A percentile compares a stretch with the other conserved stretches of the same genome.
Evolutionary conservation across 2,329 filamentous ascomycete species (phyloP).

Genomic region (Endoconidiophora laricicola): DNA sequence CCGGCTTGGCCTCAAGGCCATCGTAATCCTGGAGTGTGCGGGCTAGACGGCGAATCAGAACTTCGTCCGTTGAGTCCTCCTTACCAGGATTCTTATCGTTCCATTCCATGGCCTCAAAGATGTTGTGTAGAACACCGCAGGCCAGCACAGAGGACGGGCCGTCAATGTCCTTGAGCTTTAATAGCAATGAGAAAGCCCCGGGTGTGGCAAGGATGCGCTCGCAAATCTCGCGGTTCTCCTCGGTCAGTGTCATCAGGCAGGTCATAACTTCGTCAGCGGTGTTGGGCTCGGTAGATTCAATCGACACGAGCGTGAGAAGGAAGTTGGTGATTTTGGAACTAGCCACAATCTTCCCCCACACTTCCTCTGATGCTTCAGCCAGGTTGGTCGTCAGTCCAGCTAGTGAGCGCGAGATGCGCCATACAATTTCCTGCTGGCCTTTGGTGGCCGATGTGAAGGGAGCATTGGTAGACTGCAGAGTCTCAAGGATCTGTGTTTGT

Average conservation of each 20-base stretch:
- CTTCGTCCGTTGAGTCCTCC: conserved; percentile 32
- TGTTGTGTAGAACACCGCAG: conserved; percentile 45
- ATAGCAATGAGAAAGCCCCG: conserved; percentile 32
- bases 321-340: conserved; percentile 34
- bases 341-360: conserved; percentile 35
- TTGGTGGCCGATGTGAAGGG: conserved; percentile 32
- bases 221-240: conserved; percentile 39
- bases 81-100: conserved; percentile 32
- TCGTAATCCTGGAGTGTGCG: conserved; percentile 21
- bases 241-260: conserved; percentile 40
- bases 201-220: conserved; percentile 35
- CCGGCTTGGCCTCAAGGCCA: conserved; percentile 7
- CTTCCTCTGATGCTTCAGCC: conserved; percentile 43
- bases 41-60: conserved; percentile 30
- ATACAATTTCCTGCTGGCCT: conserved; percentile 35
- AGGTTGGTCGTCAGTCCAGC: conserved; percentile 36
- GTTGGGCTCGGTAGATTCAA: conserved; percentile 23
- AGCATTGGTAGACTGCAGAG: conserved; percentile 25
- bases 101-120: conserved; percentile 38
- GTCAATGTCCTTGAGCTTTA: conserved; percentile 30
- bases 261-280: conserved; percentile 25
- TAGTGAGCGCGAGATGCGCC: conserved; percentile 38
- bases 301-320: conserved; percentile 34
- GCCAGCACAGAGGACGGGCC: conserved; percentile 36
- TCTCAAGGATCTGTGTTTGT: conserved; percentile 25